Evolutionary conservation across 2,329 filamentous ascomycete species (phyloP), one percentile per base, ranked within the genome.

Genomic region (Trichoderma citrinoviride): DNA sequence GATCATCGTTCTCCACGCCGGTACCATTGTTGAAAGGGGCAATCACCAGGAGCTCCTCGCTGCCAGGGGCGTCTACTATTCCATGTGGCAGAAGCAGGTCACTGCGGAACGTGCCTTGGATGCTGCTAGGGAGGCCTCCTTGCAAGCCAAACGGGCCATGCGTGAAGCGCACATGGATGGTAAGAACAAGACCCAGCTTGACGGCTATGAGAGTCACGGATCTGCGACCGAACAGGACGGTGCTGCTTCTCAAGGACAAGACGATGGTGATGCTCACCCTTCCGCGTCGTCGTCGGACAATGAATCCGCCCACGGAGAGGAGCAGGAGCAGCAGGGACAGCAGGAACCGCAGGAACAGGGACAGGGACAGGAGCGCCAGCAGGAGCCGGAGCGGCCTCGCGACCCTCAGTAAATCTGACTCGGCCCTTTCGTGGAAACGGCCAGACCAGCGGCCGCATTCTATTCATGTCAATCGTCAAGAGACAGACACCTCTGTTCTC

Each of bases 61-160:
- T 2, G 80, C 85, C 54, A 87, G 86, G 33, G 92, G 91, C 14
- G 87, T 88, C 66, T 97, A 97, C 73, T 85, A 87, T 12, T 88
- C 88, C 66, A 93, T 97, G 87, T 97, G 93, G 93, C 87, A 89
- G 68, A 94, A 93, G 77, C 93, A 97, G 76, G 93, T 91, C 68
- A 85, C 89, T 66, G 90, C 91, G 2, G 90, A 93, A 73, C 84
- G 84, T 68, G 90, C 90, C 12, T 67, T 78, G 60, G 72, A 75
- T 50, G 75, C 71, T 33, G 77, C 77, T 53, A 72, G 75, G 23
- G 73, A 76, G 66, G 77, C 77, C 25, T 75, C 77, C 23, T 61
- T 74, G 43, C 77, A 74, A 66, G 77, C 76, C 4, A 72, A 74
- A 17, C 71, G 70, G 57, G 76, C 75, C 7, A 68, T 85, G 68